phyloP scores from a whole-genome alignment of 345 rosid genomes.

The Garcia nutans region DNA sequence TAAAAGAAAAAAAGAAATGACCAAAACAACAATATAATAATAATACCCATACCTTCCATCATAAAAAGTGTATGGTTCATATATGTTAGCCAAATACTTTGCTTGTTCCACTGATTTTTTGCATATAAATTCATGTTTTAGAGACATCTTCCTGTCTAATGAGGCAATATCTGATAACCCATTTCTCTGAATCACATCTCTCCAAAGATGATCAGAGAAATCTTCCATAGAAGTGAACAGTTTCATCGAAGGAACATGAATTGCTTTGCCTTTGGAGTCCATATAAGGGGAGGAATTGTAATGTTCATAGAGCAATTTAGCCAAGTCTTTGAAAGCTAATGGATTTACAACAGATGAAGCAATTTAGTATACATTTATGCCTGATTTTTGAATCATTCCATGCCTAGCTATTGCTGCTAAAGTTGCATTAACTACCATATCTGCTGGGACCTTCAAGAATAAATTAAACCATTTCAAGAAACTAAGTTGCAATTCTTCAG shows the following conservation, averaged over 20 bases:
- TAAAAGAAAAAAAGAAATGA: not conserved
- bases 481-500: no score
- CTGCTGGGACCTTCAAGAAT: conserved; percentile 60
- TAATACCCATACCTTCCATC: conserved; percentile 62
- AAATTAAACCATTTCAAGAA: no score
- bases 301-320: conserved; percentile 59
- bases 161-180: conserved; percentile 39
- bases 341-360: conserved; percentile 93
- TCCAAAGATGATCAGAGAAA: conserved; percentile 67
- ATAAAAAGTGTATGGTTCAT: conserved; percentile 86
- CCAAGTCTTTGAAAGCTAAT: conserved; percentile 60
- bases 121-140: conserved; percentile 58
- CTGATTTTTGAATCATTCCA: conserved; percentile 58
- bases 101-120: conserved; percentile 81
- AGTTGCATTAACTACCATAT: conserved; percentile 83
- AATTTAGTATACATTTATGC: conserved; percentile 71
- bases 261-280: conserved; percentile 76
- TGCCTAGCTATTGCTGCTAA: conserved; percentile 86
- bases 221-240: conserved; percentile 75
- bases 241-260: conserved; percentile 71
- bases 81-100: conserved; percentile 69
- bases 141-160: conserved; percentile 48
- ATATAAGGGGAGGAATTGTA: conserved; percentile 65
- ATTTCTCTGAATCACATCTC: conserved; percentile 50
- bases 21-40: not conserved